phyloP scores from a whole-genome alignment of 352 stramenopile genomes.

The Pythium pyrilobum region DNA sequence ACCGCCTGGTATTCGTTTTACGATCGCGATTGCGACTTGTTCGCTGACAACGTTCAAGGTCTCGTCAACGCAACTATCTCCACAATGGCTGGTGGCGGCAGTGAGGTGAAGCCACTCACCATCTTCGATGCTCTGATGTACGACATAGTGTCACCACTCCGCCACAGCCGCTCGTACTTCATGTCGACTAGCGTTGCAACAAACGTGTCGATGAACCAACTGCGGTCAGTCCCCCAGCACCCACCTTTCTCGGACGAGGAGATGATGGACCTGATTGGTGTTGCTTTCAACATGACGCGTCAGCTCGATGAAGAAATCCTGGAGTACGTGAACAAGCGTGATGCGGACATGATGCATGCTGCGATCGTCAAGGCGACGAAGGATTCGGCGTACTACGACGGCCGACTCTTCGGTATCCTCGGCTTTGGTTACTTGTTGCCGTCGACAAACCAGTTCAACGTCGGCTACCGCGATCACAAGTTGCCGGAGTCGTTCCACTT shows the following conservation, averaged over 20 bases:
- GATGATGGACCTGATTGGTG: slow-evolving; percentile 25
- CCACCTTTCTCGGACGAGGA: slow-evolving; percentile 31
- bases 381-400: slow-evolving; percentile 36
- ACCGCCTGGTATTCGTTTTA: slow-evolving; percentile 52
- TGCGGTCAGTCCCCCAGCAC: too few relatives aligned
- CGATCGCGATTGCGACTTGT: slow-evolving; percentile 47
- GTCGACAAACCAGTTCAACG: slow-evolving; percentile 49
- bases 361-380: slow-evolving; percentile 31
- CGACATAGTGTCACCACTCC: background rate
- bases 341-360: slow-evolving; percentile 26
- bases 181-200: too few relatives aligned
- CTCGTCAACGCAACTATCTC: slow-evolving; percentile 32
- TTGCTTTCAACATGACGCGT: slow-evolving; percentile 19
- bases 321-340: slow-evolving; percentile 27
- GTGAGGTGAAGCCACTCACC: slow-evolving; percentile 7
- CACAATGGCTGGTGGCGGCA: background rate
- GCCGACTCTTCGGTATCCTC: slow-evolving; percentile 45
- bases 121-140: slow-evolving; percentile 35
- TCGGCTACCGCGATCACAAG: slow-evolving; percentile 50
- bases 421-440: slow-evolving; percentile 52
- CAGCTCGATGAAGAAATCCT: slow-evolving; percentile 24
- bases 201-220: too few relatives aligned
- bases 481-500: slow-evolving; percentile 51
- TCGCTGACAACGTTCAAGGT: slow-evolving; percentile 49
- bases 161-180: too few relatives aligned